Percentiles rank a stretch among this genome's conserved stretches.
phyloP scores from a whole-genome alignment of 2,329 filamentous ascomycete species.

The Dothideomycetidae sp. region DNA sequence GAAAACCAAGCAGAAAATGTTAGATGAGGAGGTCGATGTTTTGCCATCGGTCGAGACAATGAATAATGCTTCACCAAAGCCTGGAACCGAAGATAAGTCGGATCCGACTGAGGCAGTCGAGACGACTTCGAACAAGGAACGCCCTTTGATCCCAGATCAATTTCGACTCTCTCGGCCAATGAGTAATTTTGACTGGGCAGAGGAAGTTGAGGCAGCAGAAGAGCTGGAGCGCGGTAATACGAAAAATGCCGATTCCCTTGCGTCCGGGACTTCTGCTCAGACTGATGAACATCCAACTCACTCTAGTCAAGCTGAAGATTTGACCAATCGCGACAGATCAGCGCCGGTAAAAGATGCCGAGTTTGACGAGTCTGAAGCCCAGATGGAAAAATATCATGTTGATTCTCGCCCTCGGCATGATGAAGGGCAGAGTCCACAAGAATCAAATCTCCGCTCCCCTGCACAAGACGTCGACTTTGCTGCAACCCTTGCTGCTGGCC shows the following conservation, averaged over 20 bases:
- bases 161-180: slow-evolving; percentile 6
- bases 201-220: neutral
- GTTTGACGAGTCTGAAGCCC: too few species aligned
- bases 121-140: too few species aligned
- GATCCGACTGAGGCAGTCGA: neutral
- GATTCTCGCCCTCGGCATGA: too few species aligned
- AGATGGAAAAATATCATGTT: too few species aligned
- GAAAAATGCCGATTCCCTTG: too few species aligned
- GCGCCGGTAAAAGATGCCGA: too few species aligned
- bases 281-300: too few species aligned
- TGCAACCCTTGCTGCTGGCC: slow-evolving; percentile 32
- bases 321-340: too few species aligned
- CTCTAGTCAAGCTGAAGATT: too few species aligned
- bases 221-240: too few species aligned
- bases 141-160: slow-evolving; percentile 4
- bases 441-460: neutral
- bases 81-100: neutral
- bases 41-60: neutral
- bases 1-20: neutral
- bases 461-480: slow-evolving; percentile 32
- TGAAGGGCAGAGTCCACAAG: too few species aligned
- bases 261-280: too few species aligned
- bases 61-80: neutral
- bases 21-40: neutral
- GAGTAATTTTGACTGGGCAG: slow-evolving; percentile 9